A percentile compares a stretch with the other conserved stretches of the same genome.
phyloP scores from a whole-genome alignment of 352 stramenopile genomes.

The Phytopythium delawarense region DNA sequence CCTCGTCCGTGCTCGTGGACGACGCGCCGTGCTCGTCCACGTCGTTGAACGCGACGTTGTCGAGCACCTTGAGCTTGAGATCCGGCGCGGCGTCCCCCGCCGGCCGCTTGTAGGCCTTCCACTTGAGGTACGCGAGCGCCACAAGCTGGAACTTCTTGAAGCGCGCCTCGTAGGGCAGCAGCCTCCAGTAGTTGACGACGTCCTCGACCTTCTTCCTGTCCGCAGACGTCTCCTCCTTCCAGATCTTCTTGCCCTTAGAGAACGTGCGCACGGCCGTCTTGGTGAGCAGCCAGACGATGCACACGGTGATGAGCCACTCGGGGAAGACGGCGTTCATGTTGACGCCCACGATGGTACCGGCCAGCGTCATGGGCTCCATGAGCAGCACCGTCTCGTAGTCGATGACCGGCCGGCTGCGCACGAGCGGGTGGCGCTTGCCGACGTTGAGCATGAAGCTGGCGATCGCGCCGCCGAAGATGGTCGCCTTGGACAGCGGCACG shows the following conservation, averaged over 20 bases:
- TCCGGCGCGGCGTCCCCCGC: constrained; percentile 12
- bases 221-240: constrained; percentile 47
- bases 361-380: constrained; percentile 85
- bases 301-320: constrained; percentile 80
- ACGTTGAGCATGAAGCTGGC: constrained; percentile 73
- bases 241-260: constrained; percentile 64
- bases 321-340: constrained; percentile 83
- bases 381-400: constrained; percentile 84
- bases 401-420: constrained; percentile 59
- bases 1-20: constrained; percentile 27
- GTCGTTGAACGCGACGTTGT: constrained; percentile 18
- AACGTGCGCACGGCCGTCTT: constrained; percentile 67
- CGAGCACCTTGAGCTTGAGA: constrained; percentile 32
- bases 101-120: constrained; percentile 56
- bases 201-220: constrained; percentile 42
- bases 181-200: constrained; percentile 63
- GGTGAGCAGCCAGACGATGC: constrained; percentile 72
- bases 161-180: constrained; percentile 60
- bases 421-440: constrained; percentile 57
- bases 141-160: constrained; percentile 69
- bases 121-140: constrained; percentile 67
- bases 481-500: constrained; percentile 79
- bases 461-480: constrained; percentile 79
- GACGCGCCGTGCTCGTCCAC: constrained; percentile 22
- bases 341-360: constrained; percentile 81